Evolutionary conservation across 2,329 filamentous ascomycete genomes (phyloP).

Genomic region (Fusarium sp.): DNA sequence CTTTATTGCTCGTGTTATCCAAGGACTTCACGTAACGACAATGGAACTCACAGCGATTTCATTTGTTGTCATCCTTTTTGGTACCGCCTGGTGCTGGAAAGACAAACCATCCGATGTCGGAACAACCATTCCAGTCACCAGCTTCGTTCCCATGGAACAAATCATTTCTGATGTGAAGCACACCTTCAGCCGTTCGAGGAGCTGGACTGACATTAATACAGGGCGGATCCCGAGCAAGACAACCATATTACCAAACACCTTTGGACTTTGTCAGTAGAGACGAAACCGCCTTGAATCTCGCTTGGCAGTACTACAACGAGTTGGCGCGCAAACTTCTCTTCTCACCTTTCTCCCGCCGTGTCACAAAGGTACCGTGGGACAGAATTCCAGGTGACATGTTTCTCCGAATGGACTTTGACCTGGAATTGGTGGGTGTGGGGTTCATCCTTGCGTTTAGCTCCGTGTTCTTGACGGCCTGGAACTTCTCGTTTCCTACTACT

Average conservation of each 20-base stretch:
- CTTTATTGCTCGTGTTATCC: background rate
- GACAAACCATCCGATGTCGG: conserved; percentile 26
- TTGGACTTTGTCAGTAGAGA: conserved; percentile 30
- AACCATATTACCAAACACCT: conserved; percentile 20
- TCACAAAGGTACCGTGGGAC: conserved; percentile 17
- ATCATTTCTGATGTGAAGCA: background rate
- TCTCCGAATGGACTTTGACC: conserved; percentile 27
- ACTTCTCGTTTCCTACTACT: conserved; percentile 6
- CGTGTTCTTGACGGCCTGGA: conserved; percentile 22
- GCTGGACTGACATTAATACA: background rate
- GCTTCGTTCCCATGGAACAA: background rate
- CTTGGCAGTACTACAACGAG: conserved; percentile 34
- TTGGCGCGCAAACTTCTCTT: conserved; percentile 10
- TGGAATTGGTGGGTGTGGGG: conserved; percentile 19
- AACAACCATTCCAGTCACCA: background rate
- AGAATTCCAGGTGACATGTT: conserved; percentile 21
- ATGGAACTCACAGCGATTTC: conserved; percentile 31
- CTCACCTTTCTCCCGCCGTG: conserved; percentile 21
- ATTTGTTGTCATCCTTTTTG: conserved; percentile 21
- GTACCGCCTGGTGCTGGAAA: conserved; percentile 34
- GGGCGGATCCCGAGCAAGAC: conserved; percentile 4
- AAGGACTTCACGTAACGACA: conserved; percentile 23
- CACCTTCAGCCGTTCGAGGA: background rate
- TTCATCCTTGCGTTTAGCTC: conserved; percentile 29
- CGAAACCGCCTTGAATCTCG: conserved; percentile 21